Evolutionary conservation across 2,329 filamentous ascomycete species (phyloP).

Genomic region (Sporothrix phasma): DNA sequence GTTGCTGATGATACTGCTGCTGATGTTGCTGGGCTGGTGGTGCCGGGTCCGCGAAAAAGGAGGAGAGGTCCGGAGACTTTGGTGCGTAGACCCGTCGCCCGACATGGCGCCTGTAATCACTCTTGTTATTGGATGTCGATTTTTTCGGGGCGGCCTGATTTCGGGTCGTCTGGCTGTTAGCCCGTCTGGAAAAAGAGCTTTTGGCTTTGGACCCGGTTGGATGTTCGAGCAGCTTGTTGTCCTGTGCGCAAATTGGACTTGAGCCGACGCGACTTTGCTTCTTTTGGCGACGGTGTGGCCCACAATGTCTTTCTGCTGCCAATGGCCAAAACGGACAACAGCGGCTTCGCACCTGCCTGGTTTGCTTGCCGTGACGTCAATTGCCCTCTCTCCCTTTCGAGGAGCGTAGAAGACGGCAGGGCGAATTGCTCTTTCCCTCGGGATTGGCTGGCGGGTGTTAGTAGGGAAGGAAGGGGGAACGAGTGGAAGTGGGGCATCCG

Average conservation of each 20-base stretch:
- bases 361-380: neutral
- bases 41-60: constrained; percentile 36
- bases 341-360: neutral
- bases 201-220: constrained; percentile 1
- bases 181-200: too few species aligned
- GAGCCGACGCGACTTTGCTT: neutral
- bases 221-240: neutral
- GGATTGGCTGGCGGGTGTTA: neutral
- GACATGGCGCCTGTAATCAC: constrained; percentile 30
- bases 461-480: neutral
- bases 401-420: neutral
- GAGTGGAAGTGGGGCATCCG: neutral
- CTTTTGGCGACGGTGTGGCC: constrained; percentile 10
- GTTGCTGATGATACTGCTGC: neutral
- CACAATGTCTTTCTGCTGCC: neutral
- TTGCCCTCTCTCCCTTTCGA: neutral
- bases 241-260: constrained; percentile 6
- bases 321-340: neutral
- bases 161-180: neutral
- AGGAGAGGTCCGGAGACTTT: constrained; percentile 50
- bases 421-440: neutral
- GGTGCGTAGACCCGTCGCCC: constrained; percentile 45
- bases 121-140: neutral
- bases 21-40: constrained; percentile 21
- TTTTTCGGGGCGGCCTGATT: neutral